Percentiles rank a stretch among this genome's conserved stretches.
Evolutionary conservation across 257 asterid genomes (phyloP).

Genomic region (Solanum microdontum): DNA sequence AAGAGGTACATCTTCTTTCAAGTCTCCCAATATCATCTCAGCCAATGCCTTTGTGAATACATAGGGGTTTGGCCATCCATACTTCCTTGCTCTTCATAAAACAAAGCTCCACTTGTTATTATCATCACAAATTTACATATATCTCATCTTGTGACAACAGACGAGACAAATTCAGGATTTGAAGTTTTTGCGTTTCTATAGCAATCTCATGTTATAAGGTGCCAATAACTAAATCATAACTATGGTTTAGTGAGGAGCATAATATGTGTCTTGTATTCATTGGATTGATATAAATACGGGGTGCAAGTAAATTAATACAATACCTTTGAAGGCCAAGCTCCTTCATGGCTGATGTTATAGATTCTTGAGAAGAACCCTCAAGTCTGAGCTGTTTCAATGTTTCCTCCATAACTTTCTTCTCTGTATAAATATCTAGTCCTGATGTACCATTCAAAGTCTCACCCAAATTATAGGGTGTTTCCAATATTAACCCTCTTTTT

Average conservation of each 20-base stretch:
- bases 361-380: slow-evolving; percentile 7
- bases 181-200: not conserved
- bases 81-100: slow-evolving; percentile 42
- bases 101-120: not conserved
- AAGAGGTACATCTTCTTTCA: slow-evolving; percentile 33
- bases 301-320: not conserved
- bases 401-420: slow-evolving; percentile 19
- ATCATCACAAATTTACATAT: not conserved
- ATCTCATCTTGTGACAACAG: not conserved
- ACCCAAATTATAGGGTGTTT: slow-evolving; percentile 17
- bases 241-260: not conserved
- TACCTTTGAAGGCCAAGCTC: slow-evolving; percentile 33
- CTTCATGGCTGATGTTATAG: slow-evolving; percentile 20
- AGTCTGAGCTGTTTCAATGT: slow-evolving; percentile 12
- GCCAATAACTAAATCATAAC: not conserved
- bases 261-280: not conserved
- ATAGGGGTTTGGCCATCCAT: slow-evolving; percentile 87
- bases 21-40: slow-evolving; percentile 51
- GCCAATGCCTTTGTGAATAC: slow-evolving; percentile 82
- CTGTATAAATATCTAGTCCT: slow-evolving; percentile 26
- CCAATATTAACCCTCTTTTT: slow-evolving; percentile 22
- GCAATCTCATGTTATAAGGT: not conserved
- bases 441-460: slow-evolving; percentile 25
- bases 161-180: not conserved
- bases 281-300: not conserved